Base-by-base conservation (phyloP, 2,329 filamentous ascomycete species). In the Aspergillus ochraceoroseus region DNA sequence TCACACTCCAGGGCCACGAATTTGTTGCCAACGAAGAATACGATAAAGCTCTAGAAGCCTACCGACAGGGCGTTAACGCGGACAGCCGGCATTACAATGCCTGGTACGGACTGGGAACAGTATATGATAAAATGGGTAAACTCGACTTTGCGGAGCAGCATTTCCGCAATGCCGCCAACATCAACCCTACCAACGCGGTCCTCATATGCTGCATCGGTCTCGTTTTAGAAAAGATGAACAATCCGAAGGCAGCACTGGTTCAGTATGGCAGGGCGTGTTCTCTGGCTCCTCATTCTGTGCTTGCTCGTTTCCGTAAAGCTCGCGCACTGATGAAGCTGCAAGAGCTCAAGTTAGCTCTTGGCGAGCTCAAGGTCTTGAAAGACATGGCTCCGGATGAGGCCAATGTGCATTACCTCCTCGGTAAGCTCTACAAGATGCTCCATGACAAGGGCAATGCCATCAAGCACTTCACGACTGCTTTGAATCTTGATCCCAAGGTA, bases 401-500 rank as follows among this genome's bases (percentile, higher is more conserved):
- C 3, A 94, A 89, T 56, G 89, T 98, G 25, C 92, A 95, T 68
- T 98, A 95, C 70, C 71, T 95, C 48, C 79, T 98, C 26, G 94
- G 89, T 5, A 68, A 66, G 48, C 54, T 79, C 43, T 79, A 78
- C 63, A 82, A 81, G 63, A 73, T 71, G 52, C 52, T 80, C 42
- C 64, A 71, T 19, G 71, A 80, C 44, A 75, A 76, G 54, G 80
- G 81, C 46, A 76, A 81, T 55, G 89, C 92, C n/a, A 85, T 98
- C 44, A 82, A 84, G 44, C 87, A 95, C 64, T 94, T 94, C 62
- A 98, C 92, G 5, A 90, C 89, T 63, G 92, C 92, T 12, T 71
- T 96, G 58, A 95, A 95, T 65, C 70, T 98, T 57, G 92, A 98
- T 71, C 92, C 90, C 19, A 96, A 96, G 82, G 90, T 94, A 72